Conservation (phyloP, 441 rosid species). For the Flueggea neowawraea region DNA sequence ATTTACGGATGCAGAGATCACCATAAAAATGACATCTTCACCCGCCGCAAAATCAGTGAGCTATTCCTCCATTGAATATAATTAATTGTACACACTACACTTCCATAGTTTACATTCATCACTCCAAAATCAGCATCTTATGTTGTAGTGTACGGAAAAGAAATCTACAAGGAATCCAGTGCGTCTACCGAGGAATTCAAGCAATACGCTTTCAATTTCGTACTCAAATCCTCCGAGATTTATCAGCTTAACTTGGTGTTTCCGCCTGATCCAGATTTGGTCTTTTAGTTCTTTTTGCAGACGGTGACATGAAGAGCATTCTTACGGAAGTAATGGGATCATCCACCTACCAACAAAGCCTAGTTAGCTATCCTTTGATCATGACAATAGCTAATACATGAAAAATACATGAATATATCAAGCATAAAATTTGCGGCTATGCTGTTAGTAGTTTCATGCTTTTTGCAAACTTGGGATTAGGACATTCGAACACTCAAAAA, state of each 20-base stretch:
- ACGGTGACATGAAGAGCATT: constrained; percentile 68
- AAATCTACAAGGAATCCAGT: background rate
- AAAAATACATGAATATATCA: background rate
- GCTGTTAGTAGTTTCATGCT: no score
- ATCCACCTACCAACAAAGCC: constrained; percentile 50
- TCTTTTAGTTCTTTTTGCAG: constrained; percentile 51
- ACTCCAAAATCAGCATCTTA: no score
- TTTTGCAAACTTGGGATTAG: no score
- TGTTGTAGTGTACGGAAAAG: no score
- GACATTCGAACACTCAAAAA: no score
- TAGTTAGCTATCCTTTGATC: constrained; percentile 1
- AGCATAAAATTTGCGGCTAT: no score
- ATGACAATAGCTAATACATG: background rate
- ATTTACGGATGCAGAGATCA: background rate
- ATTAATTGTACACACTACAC: background rate
- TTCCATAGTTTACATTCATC: background rate
- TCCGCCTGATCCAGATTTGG: constrained; percentile 28
- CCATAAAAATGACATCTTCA: constrained; percentile 1
- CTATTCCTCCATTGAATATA: background rate
- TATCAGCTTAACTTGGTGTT: constrained; percentile 4
- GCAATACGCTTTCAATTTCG: background rate
- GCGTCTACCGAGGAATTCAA: background rate
- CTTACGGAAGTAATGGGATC: constrained; percentile 81
- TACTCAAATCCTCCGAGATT: constrained; percentile 4
- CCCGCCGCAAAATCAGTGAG: background rate